phyloP scores from a whole-genome alignment of 306 rosid genomes.

The Sphenostylis stenocarpa region DNA sequence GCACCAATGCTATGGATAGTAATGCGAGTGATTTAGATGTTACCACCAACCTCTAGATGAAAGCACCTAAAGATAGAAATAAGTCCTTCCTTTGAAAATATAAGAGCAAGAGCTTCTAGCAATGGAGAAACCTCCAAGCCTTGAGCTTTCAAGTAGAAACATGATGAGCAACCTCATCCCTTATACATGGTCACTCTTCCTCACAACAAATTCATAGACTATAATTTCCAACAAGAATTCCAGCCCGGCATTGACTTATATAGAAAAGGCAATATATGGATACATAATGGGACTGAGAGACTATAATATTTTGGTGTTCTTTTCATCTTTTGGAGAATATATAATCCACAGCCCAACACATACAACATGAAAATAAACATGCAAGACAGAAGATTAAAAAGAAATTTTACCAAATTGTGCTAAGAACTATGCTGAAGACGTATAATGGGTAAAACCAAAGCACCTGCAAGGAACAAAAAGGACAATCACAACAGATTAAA shows the following conservation, averaged over 20 bases:
- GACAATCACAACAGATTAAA: conserved; percentile 16
- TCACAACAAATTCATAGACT: not conserved
- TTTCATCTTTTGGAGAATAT: not conserved
- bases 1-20: not conserved
- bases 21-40: not conserved
- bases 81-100: too few relatives aligned
- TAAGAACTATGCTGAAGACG: conserved; percentile 77
- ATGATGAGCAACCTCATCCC: not conserved
- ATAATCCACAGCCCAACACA: not conserved
- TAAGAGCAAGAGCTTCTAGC: not conserved
- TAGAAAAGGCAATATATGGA: not conserved
- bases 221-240: not conserved
- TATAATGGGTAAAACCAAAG: conserved; percentile 91
- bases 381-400: not conserved
- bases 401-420: conserved; percentile 70
- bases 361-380: conserved; percentile 3
- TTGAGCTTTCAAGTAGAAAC: not conserved
- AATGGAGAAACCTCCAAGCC: not conserved
- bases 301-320: not conserved
- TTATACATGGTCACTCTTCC: not conserved
- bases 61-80: not conserved
- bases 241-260: not conserved
- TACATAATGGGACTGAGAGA: not conserved
- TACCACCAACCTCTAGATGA: not conserved
- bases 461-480: conserved; percentile 49